Conservation (phyloP, 345 rosid species). For the Acer negundo region DNA sequence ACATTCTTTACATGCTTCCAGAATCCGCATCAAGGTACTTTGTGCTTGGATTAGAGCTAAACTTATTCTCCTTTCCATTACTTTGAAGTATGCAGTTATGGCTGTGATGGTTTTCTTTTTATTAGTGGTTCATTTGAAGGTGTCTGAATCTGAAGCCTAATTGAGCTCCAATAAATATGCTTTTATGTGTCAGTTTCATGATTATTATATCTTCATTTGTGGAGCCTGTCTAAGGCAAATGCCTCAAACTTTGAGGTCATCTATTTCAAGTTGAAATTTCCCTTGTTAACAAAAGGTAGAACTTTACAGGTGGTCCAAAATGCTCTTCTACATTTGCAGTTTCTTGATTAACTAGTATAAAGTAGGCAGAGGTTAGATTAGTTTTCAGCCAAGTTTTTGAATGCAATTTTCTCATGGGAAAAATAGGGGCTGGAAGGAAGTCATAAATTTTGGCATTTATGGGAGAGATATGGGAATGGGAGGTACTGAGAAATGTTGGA, state of each 20-base stretch:
- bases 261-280: not conserved
- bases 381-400: not conserved
- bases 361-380: no score
- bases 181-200: constrained; percentile 4
- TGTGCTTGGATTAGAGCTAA: not conserved
- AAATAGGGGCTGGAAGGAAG: not conserved
- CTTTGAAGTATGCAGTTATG: constrained; percentile 3
- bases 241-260: not conserved
- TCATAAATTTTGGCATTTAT: not conserved
- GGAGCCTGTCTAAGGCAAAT: constrained; percentile 8
- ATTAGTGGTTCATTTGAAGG: constrained; percentile 2
- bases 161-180: not conserved
- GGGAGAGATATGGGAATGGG: not conserved
- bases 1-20: constrained; percentile 55
- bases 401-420: not conserved
- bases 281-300: not conserved
- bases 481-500: no score
- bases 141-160: not conserved
- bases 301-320: not conserved
- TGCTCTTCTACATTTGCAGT: not conserved
- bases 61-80: not conserved
- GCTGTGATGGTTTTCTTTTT: not conserved
- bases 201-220: not conserved
- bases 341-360: not conserved
- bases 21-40: constrained; percentile 81